Base-by-base conservation (phyloP, 1,284 basidiomycete species). In the Athelia sp. region DNA sequence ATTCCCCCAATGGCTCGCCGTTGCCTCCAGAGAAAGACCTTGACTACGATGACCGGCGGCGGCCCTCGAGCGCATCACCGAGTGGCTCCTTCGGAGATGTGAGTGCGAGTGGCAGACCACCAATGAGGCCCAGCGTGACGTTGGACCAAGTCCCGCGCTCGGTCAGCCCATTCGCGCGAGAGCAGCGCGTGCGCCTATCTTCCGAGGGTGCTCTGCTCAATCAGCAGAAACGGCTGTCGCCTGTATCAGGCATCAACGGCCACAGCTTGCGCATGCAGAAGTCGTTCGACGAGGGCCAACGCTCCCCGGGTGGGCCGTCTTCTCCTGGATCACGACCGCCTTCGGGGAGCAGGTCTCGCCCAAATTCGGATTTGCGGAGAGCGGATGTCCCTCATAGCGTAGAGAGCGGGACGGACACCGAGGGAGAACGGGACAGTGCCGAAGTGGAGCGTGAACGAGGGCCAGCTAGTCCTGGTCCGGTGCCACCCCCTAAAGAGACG, bases 361-460 rank as follows among this genome's bases (percentile, higher is more conserved):
- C 84, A 9, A 69, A 70, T 10, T 86, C 84, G 2, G 81, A 82
- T 23, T 71, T 76, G 26, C 76, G 81, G 58, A 72, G 67, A 29
- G 79, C 75, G 0, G 85, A 89, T 59, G 85, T 89, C 9, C 86
- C 86, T 49, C 79, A 76, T 49, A 71, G 78, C 11, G 70, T 87
- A 17, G 86, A 87, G 65, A 87, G 84, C 58, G 84, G 81, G n/a
- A 84, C 81, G 3, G 85, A 87, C 53, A 82, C 79, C 0, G 83
- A 85, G 44, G 66, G 70, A 0, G 84, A 86, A 51, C 70, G 63
- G 40, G 77, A 80, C 6, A 63, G 51, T 18, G 70, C 26, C 13
- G 36, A 40, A n/a, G 15, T n/a, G 8, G 36, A 40, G 19, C 36
- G 36, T 9, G n/a, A n/a, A 40, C 4, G n/a, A 6, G 36, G 19